Evolutionary conservation across 2,329 filamentous ascomycete genomes (phyloP), one percentile per base, ranked within the genome.

Genomic region (Stagonosporopsis chrysanthemi): DNA sequence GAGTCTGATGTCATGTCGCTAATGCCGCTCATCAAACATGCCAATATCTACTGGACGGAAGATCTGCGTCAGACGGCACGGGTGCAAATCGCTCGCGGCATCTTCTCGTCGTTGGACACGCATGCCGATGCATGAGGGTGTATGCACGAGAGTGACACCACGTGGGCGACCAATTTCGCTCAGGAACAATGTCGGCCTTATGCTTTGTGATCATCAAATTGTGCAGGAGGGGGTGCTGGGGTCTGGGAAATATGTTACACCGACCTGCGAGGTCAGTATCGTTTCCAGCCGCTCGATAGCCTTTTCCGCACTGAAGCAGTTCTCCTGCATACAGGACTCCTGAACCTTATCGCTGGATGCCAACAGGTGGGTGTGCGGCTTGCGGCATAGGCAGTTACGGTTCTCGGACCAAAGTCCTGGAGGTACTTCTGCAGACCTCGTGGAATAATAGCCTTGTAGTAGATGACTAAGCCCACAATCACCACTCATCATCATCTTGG

Each of bases 121-220:
- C 31, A 33, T 33, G 31, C 14, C 31, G 31, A 7, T 48, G 39
- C 42, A 41, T 19, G 9, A 11, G 33, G 7, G n/a, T 42, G 43
- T 29, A 49, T 52, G 24, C 44, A 47, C 43, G 43, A 28, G 43
- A 52, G 33, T 44, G n/a, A 47, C 19, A 57, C 54, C 54, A 57
- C 48, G 54, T 57, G 54, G 54, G 47, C 31, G 44, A 40, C 23
- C 36, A 43, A 28, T 29, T 47, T 24, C 28, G 40, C 31, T 24
- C 54, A 57, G 44, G 48, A 22, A 57, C 44, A 23, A 52, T 19
- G 26, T 52, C 54, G 54, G 48, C 43, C 38, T 44, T 43, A 44
- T 52, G 24, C 47, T 47, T 4, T 47, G 48, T 43, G 54, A 56
- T 51, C 41, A 51, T 46, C 36, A 42, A 46, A 11, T 23, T 22